Evolutionary conservation across 139 green algal genomes (phyloP).

Genomic region (Diplosphaera chodatii): DNA sequence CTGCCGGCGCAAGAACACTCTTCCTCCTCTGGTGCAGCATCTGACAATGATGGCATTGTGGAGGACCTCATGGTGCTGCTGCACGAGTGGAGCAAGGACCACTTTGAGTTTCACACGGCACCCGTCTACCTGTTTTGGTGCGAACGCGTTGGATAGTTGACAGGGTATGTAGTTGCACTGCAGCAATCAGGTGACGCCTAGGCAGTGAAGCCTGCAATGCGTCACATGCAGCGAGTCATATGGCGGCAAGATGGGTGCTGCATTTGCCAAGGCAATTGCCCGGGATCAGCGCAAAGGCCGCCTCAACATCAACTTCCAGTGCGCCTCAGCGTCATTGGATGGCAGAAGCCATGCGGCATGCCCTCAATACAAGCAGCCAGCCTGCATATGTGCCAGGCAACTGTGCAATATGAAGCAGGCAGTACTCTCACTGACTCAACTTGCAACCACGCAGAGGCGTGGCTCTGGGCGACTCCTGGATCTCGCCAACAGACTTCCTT

Average conservation of each 20-base stretch:
- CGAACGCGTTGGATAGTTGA: too few species aligned
- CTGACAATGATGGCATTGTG: slow-evolving; percentile 3
- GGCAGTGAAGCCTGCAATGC: too few species aligned
- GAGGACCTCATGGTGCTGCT: slow-evolving; percentile 5
- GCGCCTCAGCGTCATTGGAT: too few species aligned
- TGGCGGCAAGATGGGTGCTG: slow-evolving; percentile 12
- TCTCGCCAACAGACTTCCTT: slow-evolving; percentile 8
- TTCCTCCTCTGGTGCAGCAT: too few species aligned
- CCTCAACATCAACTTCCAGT: slow-evolving; percentile 7
- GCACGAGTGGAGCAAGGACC: neutral
- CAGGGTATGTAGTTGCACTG: too few species aligned
- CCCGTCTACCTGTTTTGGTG: slow-evolving; percentile 3
- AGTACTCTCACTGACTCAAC: too few species aligned
- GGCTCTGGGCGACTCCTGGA: slow-evolving; percentile 16
- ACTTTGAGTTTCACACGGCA: slow-evolving; percentile 4
- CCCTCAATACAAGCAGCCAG: too few species aligned
- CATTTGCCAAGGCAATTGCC: neutral
- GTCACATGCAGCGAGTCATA: slow-evolving; percentile 9
- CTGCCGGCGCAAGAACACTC: too few species aligned
- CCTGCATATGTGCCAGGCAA: too few species aligned
- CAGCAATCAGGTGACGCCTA: too few species aligned
- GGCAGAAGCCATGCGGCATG: too few species aligned
- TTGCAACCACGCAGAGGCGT: slow-evolving; percentile 11
- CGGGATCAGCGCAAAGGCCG: neutral
- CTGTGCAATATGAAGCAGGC: too few species aligned